These are phyloP conservation scores for Naumovozyma baii DNA, from an alignment of 805 yeast species.

Conservation along the genomic window DNA sequence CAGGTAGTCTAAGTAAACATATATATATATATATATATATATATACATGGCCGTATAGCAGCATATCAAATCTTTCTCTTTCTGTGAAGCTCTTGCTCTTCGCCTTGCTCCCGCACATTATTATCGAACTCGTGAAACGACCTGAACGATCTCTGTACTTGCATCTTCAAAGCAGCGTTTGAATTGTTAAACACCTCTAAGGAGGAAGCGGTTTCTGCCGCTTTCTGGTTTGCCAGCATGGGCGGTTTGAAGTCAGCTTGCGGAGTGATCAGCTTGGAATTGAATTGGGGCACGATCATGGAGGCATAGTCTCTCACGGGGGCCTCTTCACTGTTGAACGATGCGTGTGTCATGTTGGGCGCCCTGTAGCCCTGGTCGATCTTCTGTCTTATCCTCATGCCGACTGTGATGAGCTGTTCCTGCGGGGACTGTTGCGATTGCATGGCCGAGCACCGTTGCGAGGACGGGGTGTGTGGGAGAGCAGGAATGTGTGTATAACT, in stretches of 20 bases:
- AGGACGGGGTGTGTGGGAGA: no score
- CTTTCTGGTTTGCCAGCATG: constrained; percentile 26
- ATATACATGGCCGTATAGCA: background rate
- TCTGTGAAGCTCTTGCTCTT: background rate
- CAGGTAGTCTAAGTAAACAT: background rate
- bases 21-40: no score
- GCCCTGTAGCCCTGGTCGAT: constrained; percentile 48
- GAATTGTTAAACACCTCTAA: constrained; percentile 2
- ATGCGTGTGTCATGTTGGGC: constrained; percentile 1
- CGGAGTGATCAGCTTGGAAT: constrained; percentile 6
- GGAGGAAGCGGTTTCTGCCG: constrained; percentile 14
- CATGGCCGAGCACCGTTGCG: no score
- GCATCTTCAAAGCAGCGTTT: constrained; percentile 2
- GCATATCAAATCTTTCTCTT: constrained; percentile 2
- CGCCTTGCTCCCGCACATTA: background rate
- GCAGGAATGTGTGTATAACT: no score
- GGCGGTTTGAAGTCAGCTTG: constrained; percentile 21
- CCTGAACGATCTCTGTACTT: no score
- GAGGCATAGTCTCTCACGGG: constrained; percentile 17
- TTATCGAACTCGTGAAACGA: no score
- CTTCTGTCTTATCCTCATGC: constrained; percentile 64
- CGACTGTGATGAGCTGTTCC: constrained; percentile 42
- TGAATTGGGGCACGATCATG: constrained; percentile 22
- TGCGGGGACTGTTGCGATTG: no score
- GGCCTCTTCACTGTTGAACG: constrained; percentile 2